Evolutionary conservation across 2,329 filamentous ascomycete genomes (phyloP), one percentile per base, ranked within the genome.

Genomic region (Aspergillus proliferans): DNA sequence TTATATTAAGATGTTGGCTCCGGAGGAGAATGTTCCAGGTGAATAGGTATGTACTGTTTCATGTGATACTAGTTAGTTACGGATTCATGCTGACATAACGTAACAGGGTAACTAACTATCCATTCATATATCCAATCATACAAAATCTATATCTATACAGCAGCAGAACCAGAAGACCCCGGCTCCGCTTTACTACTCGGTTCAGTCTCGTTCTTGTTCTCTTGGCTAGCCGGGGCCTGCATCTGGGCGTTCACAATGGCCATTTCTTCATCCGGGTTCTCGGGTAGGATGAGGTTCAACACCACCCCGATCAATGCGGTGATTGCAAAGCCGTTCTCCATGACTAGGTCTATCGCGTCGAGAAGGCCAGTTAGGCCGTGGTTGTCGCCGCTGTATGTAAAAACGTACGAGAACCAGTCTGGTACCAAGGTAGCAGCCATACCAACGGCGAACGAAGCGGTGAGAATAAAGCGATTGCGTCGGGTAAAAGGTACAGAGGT

Each of bases 271-370:
- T 88, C 87, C n/a, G 85, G 71, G 69, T 95, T 89, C 60, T 88
- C 84, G 0, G 84, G 81, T 14, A 95, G 70, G 0, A 81, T 57
- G 45, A 93, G 67, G 64, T 95, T 95, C 45, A 95, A 74, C 19
- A 87, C 67, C 62, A 93, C 76, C 45, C 82, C 82, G 38, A 91
- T 64, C 21, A 90, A 78, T 0, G 87, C 90, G 0, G 87, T 85
- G 18, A 95, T 76, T 2, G 71, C 71, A 40, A 75, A 75, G 0
- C 71, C 72, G 21, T 72, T 89, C 69, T 86, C 80, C 80, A 89
- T 84, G 49, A 90, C 75, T 38, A 91, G 72, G 4, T 78, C 76
- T 50, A 89, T 68, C 8, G 71, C 71, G 49, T 73, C 63, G 28
- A 74, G 61, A 49, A 75, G 62, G 1, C 72, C 72, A 67, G 87